Percentiles rank a stretch among this genome's conserved stretches.
phyloP scores from a whole-genome alignment of 108 stramenopile species.

The Nitzschia sp. region DNA sequence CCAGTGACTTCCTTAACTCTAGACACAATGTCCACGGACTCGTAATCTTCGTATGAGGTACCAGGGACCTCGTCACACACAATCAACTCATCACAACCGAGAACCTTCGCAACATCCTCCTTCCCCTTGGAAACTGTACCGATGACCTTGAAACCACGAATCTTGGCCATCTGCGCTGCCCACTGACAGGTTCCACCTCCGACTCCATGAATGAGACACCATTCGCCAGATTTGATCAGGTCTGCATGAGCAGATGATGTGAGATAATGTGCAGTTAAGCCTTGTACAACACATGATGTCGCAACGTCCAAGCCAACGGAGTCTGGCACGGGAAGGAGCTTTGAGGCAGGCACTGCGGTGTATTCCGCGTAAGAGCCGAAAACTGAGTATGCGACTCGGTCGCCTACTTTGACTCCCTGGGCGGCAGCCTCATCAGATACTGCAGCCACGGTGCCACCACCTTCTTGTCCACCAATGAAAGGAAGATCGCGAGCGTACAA shows the following conservation, averaged over 20 bases:
- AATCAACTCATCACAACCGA: conserved; percentile 73
- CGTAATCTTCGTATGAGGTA: conserved; percentile 66
- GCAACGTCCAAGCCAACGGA: conserved; percentile 53
- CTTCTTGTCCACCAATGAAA: conserved; percentile 75
- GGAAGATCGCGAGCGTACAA: conserved; percentile 64
- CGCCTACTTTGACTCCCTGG: conserved; percentile 59
- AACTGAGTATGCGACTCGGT: conserved; percentile 69
- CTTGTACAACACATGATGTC: conserved; percentile 70
- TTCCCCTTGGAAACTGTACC: conserved; percentile 74
- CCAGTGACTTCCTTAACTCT: conserved; percentile 71
- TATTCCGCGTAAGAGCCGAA: conserved; percentile 72
- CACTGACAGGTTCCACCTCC: conserved; percentile 86
- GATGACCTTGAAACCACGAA: conserved; percentile 78
- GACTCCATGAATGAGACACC: conserved; percentile 75
- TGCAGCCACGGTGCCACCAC: conserved; percentile 58
- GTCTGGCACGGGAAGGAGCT: conserved; percentile 49
- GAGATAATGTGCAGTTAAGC: conserved; percentile 83
- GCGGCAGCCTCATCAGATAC: conserved; percentile 28
- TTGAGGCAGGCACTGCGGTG: conserved; percentile 60
- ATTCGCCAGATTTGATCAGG: conserved; percentile 66
- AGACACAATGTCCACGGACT: conserved; percentile 64
- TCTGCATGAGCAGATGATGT: conserved; percentile 59
- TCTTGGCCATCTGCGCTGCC: conserved; percentile 84
- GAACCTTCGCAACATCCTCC: conserved; percentile 29
- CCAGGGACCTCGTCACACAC: conserved; percentile 70